These are phyloP conservation scores for Chalciporus piperatus DNA, from an alignment of 768 basidiomycete species.

Conservation along the genomic window DNA sequence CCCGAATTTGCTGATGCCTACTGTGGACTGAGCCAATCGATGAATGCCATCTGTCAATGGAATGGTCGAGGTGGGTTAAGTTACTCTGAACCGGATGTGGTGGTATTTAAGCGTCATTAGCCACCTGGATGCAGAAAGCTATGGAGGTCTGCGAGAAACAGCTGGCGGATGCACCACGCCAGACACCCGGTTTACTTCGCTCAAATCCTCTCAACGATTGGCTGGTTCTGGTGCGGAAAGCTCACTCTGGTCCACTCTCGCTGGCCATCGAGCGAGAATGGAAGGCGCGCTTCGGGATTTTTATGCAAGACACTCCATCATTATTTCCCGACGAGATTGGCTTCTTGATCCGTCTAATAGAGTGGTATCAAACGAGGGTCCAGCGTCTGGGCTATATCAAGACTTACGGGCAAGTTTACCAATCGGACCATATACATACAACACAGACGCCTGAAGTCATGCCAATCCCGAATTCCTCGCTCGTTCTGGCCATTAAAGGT, in stretches of 20 bases:
- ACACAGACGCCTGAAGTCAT: conserved; percentile 7
- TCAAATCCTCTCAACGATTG: conserved; percentile 34
- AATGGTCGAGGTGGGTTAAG: conserved; percentile 32
- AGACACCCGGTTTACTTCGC: conserved; percentile 30
- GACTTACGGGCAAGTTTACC: conserved; percentile 31
- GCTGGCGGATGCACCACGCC: conserved; percentile 30
- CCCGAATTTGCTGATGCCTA: conserved; percentile 46
- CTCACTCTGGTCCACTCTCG: conserved; percentile 24
- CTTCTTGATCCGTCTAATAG: conserved; percentile 44
- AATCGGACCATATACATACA: conserved; percentile 11
- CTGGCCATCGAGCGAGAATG: conserved; percentile 29
- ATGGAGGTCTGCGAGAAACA: conserved; percentile 38
- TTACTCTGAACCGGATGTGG: background rate
- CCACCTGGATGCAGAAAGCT: conserved; percentile 37
- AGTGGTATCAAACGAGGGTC: conserved; percentile 40
- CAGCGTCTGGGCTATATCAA: conserved; percentile 44
- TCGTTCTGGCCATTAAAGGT: conserved; percentile 24
- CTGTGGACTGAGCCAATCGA: conserved; percentile 46
- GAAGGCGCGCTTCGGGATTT: conserved; percentile 30
- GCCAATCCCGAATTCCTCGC: conserved; percentile 16
- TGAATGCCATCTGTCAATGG: conserved; percentile 48
- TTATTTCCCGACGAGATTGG: conserved; percentile 37
- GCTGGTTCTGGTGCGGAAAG: conserved; percentile 34
- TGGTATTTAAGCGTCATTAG: conserved; percentile 11
- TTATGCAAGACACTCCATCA: conserved; percentile 24